Conservation (phyloP, 2,329 filamentous ascomycete genomes). For the Fusarium compactum region DNA sequence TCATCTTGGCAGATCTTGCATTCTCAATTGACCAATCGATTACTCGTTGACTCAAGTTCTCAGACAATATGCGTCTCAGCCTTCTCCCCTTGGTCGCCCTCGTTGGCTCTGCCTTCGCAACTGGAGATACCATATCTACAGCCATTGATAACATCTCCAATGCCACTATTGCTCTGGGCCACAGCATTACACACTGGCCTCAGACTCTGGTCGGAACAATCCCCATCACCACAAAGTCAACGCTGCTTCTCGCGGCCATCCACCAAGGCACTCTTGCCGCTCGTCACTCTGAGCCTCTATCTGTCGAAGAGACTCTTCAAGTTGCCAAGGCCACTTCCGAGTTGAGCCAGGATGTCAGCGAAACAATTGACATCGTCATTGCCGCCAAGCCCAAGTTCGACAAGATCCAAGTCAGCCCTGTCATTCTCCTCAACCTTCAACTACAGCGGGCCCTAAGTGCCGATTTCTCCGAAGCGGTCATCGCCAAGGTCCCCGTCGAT, state of each 20-base stretch:
- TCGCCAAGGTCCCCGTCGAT: constrained; percentile 55
- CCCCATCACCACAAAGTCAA: constrained; percentile 56
- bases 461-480: constrained; percentile 53
- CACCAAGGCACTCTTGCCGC: constrained; percentile 55
- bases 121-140: constrained; percentile 51
- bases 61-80: constrained; percentile 43
- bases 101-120: constrained; percentile 47
- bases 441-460: constrained; percentile 56
- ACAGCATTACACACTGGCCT: constrained; percentile 53
- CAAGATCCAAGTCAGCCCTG: constrained; percentile 55
- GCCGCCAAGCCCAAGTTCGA: constrained; percentile 59
- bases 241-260: constrained; percentile 55
- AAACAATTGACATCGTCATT: constrained; percentile 55
- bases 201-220: constrained; percentile 55
- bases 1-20: constrained; percentile 24
- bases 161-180: constrained; percentile 52
- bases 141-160: constrained; percentile 53
- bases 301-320: constrained; percentile 53
- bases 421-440: constrained; percentile 58
- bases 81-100: constrained; percentile 43
- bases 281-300: constrained; percentile 53
- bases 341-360: constrained; percentile 55
- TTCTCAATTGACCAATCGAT: constrained; percentile 35
- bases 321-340: constrained; percentile 54
- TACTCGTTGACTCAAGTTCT: constrained; percentile 27